Evolutionary conservation across 495 filamentous ascomycete genomes (phyloP), one percentile per base, ranked within the genome.

Genomic region (Hypoxylon crocopeplum): DNA sequence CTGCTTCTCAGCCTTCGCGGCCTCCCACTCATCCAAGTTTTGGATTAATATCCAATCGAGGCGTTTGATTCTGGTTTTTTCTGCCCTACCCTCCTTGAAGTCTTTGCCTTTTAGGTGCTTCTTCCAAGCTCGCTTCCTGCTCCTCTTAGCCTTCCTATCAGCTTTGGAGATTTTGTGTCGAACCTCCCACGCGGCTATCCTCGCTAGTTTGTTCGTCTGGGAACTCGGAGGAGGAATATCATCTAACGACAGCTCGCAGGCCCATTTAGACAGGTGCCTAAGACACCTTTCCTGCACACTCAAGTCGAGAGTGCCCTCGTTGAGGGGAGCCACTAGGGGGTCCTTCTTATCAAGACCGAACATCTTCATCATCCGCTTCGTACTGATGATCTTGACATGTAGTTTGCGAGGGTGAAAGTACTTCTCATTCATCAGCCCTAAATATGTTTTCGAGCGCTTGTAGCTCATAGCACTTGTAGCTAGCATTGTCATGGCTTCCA

Each of bases 321-420:
- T 61, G 42, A 69, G 59, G 19, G 68, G 55, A 20, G 25, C 38
- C 22, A 68, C 22, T 12, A 64, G 42, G 11, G 27, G 20, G 33
- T 62, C 66, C 24, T 69, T 56, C 47, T 59, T 55, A 3, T 55
- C 52, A 8, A 65, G 53, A 13, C 47, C 34, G 30, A 68, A 49
- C 27, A 47, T 50, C 20, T 56, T 53, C 40, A 49, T 58, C 19
- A 68, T 45, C 27, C 36, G 22, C 47, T 57, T 48, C 7, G 62
- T 51, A 42, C 24, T 19, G 13, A 57, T 40, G 39, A 67, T 61
- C 16, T 57, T 42, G 12, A 37, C 48, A 34, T 67, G 65, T 7
- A 70, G 44, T 27, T 60, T 56, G 25, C 68, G 58, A 12, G 62
- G 62, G 33, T 57, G 59, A 27, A 66, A 68, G 47, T 56, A 68